These are phyloP conservation scores for Tricholoma terreum DNA, from an alignment of 768 basidiomycete genomes.

Conservation along the genomic window DNA sequence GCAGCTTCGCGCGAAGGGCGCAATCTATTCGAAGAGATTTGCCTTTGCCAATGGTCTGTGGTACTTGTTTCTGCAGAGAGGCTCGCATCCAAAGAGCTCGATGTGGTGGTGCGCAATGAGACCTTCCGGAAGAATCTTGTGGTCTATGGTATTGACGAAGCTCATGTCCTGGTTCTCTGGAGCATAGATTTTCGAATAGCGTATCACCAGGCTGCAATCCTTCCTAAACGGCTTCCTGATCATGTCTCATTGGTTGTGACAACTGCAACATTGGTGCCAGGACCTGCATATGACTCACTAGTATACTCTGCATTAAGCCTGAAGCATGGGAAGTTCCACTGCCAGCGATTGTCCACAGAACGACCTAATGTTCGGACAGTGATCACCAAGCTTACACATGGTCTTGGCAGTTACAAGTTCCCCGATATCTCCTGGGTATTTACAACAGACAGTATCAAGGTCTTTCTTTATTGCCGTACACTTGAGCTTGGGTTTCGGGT, in stretches of 20 bases:
- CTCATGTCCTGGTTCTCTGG: slow-evolving; percentile 22
- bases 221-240: slow-evolving; percentile 11
- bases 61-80: slow-evolving; percentile 19
- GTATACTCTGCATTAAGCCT: neutral
- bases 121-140: slow-evolving; percentile 16
- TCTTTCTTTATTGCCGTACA: slow-evolving; percentile 1
- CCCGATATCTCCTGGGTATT: slow-evolving; percentile 5
- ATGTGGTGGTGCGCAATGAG: slow-evolving; percentile 14
- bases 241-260: slow-evolving; percentile 13
- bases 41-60: slow-evolving; percentile 17
- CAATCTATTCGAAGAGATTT: slow-evolving; percentile 17
- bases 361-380: slow-evolving; percentile 2
- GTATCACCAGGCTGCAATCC: slow-evolving; percentile 14
- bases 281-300: neutral
- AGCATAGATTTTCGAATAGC: slow-evolving; percentile 17
- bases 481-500: neutral
- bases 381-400: neutral
- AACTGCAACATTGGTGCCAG: slow-evolving; percentile 1
- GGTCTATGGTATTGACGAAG: slow-evolving; percentile 23
- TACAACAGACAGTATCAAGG: neutral
- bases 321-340: neutral
- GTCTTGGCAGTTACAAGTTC: neutral
- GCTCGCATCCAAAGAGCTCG: slow-evolving; percentile 13
- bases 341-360: slow-evolving; percentile 1
- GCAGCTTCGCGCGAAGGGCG: slow-evolving; percentile 11